Evolutionary conservation across 140 eudicot species (phyloP), one percentile per base, ranked within the genome.

Genomic region (Bidens hawaiensis): DNA sequence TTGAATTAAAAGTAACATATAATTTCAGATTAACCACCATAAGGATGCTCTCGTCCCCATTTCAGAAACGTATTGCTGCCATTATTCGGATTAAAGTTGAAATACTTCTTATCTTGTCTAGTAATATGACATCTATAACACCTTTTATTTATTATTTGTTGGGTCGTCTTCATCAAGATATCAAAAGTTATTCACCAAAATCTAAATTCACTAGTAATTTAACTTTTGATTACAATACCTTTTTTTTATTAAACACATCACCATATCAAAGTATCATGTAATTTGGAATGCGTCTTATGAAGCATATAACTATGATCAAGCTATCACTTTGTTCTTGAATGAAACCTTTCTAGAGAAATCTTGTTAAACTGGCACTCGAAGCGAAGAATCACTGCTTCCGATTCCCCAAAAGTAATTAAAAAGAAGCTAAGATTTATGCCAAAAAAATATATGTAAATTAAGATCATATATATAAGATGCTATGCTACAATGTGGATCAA

Each of bases 11-110:
- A n/a, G n/a, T n/a, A n/a, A n/a, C n/a, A n/a, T n/a, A n/a, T n/a
- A n/a, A n/a, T n/a, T n/a, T n/a, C n/a, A n/a, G n/a, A n/a, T 17
- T 46, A 46, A 46, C 23, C 53, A 46, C 53, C 18, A 7, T 16
- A 18, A 7, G 53, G 53, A 47, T 47, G 53, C 53, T 47, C 19
- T 36, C 13, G 43, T 8, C 3, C 43, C 43, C 43, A 36, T 36
- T 36, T 47, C 53, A 17, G 53, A 18, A 47, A 8, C n/a, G 30
- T 56, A n/a, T n/a, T n/a, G 25, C 7, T 56, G 43, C 16, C 62
- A 56, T 56, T 30, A 9, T 30, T 56, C 7, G 22, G 22, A 28
- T 30, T 56, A 26, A 56, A 56, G 62, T 56, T 56, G 24, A 56
- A 56, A 16, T 15, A 16, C 42, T 7, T 22, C 6, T 3, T 26